Conservation (phyloP, 2,329 filamentous ascomycete genomes). For the Eutypa lata region DNA sequence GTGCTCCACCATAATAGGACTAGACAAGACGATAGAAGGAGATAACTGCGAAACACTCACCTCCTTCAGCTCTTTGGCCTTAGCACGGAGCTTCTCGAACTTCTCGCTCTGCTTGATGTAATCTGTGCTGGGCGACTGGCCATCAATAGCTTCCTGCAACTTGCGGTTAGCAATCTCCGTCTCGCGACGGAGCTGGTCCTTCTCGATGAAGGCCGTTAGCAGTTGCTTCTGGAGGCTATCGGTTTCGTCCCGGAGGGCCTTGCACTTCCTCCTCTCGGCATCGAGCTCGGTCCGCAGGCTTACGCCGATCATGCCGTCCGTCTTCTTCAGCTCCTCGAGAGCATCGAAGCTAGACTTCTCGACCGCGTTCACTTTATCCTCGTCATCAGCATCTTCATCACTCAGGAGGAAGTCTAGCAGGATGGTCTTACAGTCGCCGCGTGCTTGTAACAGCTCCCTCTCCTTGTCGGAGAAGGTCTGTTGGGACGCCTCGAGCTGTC, state of each 20-base stretch:
- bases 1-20: not conserved
- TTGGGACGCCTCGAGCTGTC: conserved; percentile 41
- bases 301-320: conserved; percentile 56
- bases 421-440: conserved; percentile 47
- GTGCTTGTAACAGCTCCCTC: conserved; percentile 51
- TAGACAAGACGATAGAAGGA: conserved; percentile 1
- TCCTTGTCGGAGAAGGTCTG: conserved; percentile 49
- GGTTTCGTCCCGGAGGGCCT: conserved; percentile 46
- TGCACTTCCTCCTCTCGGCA: conserved; percentile 49
- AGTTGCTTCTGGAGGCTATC: conserved; percentile 59
- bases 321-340: conserved; percentile 55
- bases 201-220: conserved; percentile 56
- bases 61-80: conserved; percentile 56
- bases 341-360: conserved; percentile 53
- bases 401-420: conserved; percentile 16
- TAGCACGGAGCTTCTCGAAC: conserved; percentile 55
- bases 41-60: conserved; percentile 42
- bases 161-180: conserved; percentile 44
- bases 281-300: conserved; percentile 59
- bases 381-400: conserved; percentile 22
- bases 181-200: conserved; percentile 57
- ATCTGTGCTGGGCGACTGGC: conserved; percentile 28
- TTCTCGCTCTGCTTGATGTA: conserved; percentile 43
- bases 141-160: conserved; percentile 33
- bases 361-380: conserved; percentile 45